These are phyloP conservation scores for Solanum paucissectum DNA, from an alignment of 257 asterid species.

Conservation along the genomic window DNA sequence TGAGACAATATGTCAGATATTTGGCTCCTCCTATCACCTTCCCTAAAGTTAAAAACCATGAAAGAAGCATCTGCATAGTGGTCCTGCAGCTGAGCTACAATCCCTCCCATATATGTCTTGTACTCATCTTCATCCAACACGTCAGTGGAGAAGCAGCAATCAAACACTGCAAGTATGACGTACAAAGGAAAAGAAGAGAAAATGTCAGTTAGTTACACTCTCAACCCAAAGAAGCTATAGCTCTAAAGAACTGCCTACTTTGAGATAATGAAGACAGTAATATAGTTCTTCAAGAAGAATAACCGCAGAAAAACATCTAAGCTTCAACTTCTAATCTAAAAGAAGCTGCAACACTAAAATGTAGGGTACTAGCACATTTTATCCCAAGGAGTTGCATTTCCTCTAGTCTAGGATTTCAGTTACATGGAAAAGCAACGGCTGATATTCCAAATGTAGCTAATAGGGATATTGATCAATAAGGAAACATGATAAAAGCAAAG, in stretches of 20 bases:
- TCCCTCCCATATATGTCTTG: constrained; percentile 79
- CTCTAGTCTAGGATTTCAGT: not conserved
- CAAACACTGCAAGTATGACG: constrained; percentile 54
- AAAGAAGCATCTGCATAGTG: constrained; percentile 95
- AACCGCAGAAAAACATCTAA: not conserved
- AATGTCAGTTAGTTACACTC: not conserved
- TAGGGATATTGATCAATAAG: not conserved
- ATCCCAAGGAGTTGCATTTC: not conserved
- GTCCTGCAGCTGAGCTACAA: constrained; percentile 94
- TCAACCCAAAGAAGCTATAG: not conserved
- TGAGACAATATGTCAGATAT: constrained; percentile 79
- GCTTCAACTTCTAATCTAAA: not conserved
- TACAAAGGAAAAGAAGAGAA: constrained; percentile 11
- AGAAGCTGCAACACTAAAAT: not conserved
- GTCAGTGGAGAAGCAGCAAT: constrained; percentile 95
- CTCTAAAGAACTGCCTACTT: not conserved
- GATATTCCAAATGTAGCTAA: not conserved
- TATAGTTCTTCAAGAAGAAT: not conserved
- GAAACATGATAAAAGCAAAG: not conserved
- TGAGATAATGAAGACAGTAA: not conserved
- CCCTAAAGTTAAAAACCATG: constrained; percentile 97
- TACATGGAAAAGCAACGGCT: not conserved
- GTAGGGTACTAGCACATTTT: not conserved
- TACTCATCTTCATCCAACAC: constrained; percentile 90
- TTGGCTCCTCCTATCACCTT: constrained; percentile 81